phyloP scores from a whole-genome alignment of 2,329 filamentous ascomycete genomes.

The Rhynchosporium agropyri region DNA sequence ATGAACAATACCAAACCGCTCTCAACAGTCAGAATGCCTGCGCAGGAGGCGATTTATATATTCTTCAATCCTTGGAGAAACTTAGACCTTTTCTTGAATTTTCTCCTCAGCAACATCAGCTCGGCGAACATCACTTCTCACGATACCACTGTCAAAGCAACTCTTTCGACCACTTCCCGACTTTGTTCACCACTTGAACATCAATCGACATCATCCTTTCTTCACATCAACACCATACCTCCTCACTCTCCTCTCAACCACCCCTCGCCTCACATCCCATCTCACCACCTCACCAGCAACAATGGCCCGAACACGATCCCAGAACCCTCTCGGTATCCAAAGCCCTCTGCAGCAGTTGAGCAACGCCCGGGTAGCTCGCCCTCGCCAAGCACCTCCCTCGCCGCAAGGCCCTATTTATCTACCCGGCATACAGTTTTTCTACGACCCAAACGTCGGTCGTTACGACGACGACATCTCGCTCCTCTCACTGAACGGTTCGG shows the following conservation, averaged over 20 bases:
- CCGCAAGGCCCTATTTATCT: neutral
- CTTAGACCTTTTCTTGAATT: neutral
- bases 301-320: constrained; percentile 6
- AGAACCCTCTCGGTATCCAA: neutral
- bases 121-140: neutral
- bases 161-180: neutral
- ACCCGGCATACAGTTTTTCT: neutral
- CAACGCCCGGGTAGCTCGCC: neutral
- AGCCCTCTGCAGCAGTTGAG: neutral
- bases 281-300: constrained; percentile 5
- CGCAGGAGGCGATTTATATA: neutral
- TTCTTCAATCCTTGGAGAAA: neutral
- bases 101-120: constrained; percentile 6
- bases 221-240: neutral
- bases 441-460: constrained; percentile 3
- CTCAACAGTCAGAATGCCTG: neutral
- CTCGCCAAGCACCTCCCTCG: neutral
- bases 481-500: neutral
- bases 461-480: constrained; percentile 6
- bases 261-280: neutral
- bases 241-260: neutral
- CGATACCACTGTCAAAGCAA: neutral
- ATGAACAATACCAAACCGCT: neutral
- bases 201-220: constrained; percentile 2
- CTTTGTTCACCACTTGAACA: neutral